phyloP scores from a whole-genome alignment of 306 rosid species.

The Cercis canadensis region DNA sequence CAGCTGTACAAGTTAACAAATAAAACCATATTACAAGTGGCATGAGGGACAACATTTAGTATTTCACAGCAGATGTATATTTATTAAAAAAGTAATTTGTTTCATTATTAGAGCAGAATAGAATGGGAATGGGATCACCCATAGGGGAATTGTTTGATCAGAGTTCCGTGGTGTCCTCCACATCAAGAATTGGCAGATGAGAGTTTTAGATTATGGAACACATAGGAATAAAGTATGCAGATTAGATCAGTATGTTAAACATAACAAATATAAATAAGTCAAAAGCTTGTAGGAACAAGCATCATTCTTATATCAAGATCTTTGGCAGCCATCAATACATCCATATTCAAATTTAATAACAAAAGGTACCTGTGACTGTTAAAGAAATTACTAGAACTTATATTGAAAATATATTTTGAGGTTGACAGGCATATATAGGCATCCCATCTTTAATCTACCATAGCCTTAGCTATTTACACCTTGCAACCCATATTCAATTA shows the following conservation, averaged over 20 bases:
- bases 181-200: not conserved
- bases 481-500: conserved; percentile 10
- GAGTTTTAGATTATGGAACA: not conserved
- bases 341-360: not conserved
- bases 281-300: conserved; percentile 7
- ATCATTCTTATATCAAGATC: not conserved
- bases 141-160: not conserved
- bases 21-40: not conserved
- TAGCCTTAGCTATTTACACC: not conserved
- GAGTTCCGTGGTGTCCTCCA: not conserved
- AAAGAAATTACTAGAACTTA: not conserved
- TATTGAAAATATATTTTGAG: too few relatives aligned
- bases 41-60: not conserved
- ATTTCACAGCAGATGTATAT: not conserved
- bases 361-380: not conserved
- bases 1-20: not conserved
- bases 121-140: conserved; percentile 2
- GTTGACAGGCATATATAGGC: not conserved
- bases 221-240: not conserved
- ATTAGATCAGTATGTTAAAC: not conserved
- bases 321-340: conserved; percentile 1
- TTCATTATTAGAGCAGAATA: not conserved
- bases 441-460: conserved; percentile 9
- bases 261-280: conserved; percentile 9
- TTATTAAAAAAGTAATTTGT: not conserved